A percentile compares a stretch with the other conserved stretches of the same genome.
These are phyloP conservation scores for Oryza glumipatula DNA, from an alignment of 176 grass and related monocot genomes.

Conservation along the genomic window DNA sequence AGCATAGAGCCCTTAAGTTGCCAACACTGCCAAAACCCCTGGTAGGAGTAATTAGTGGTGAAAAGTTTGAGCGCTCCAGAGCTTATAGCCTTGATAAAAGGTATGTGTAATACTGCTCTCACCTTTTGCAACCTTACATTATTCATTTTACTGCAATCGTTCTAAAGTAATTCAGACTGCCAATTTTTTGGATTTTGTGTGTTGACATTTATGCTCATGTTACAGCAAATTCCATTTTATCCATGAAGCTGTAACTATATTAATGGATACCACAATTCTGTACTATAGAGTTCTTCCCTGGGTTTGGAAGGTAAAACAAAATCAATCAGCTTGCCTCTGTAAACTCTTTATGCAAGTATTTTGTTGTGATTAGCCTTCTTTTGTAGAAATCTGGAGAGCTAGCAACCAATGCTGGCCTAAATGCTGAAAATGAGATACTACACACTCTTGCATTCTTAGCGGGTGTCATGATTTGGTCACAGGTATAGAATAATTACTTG, in stretches of 20 bases:
- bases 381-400: constrained; percentile 75
- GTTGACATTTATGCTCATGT: constrained; percentile 25
- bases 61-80: constrained; percentile 83
- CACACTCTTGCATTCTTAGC: constrained; percentile 98
- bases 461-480: constrained; percentile 96
- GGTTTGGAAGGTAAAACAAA: constrained; percentile 89
- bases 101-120: constrained; percentile 34
- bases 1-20: constrained; percentile 75
- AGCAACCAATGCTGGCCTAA: constrained; percentile 60
- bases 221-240: constrained; percentile 88
- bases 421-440: constrained; percentile 89
- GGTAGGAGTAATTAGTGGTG: constrained; percentile 77
- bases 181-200: constrained; percentile 1
- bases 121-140: constrained; percentile 14
- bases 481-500: constrained; percentile 56
- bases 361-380: constrained; percentile 40
- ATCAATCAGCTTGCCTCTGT: not conserved
- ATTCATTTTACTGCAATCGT: constrained; percentile 2
- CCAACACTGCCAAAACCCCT: constrained; percentile 73
- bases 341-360: constrained; percentile 18
- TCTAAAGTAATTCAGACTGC: not conserved
- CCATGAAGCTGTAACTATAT: constrained; percentile 80
- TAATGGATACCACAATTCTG: constrained; percentile 88
- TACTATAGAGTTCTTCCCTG: constrained; percentile 85
- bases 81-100: constrained; percentile 98